Conservation (phyloP, 2,329 filamentous ascomycete species). For the Xylariaceae sp. region DNA sequence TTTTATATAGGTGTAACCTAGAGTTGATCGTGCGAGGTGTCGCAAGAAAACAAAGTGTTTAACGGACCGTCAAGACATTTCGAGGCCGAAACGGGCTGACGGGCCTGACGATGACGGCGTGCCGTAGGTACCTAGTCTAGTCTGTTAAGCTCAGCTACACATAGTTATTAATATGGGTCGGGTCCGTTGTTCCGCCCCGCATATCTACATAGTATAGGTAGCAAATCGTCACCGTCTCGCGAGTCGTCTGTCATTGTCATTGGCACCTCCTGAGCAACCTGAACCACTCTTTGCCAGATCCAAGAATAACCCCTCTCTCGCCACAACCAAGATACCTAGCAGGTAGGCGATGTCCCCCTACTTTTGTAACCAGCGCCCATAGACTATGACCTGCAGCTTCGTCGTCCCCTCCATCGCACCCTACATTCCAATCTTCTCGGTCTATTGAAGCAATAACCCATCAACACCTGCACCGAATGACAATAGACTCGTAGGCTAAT, state of each 20-base stretch:
- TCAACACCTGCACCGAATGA: slow-evolving; percentile 1
- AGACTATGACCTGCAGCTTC: not conserved
- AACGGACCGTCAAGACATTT: not conserved
- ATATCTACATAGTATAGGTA: not conserved
- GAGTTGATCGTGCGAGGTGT: no score
- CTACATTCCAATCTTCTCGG: not conserved
- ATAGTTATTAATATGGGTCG: no score
- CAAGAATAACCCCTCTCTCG: not conserved
- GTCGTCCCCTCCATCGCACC: not conserved
- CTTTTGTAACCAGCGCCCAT: not conserved
- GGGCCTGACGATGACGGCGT: not conserved
- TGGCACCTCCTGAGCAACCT: not conserved
- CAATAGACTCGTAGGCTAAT: slow-evolving; percentile 6
- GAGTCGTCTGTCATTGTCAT: not conserved
- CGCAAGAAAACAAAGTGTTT: not conserved
- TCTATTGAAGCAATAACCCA: not conserved
- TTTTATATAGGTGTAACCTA: no score
- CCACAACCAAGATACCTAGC: not conserved
- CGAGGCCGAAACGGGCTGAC: not conserved
- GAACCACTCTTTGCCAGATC: not conserved
- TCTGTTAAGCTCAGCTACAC: no score
- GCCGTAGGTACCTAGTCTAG: no score
- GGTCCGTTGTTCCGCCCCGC: not conserved
- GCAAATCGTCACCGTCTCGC: not conserved
- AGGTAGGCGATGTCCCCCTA: not conserved